Evolutionary conservation across 805 yeast genomes (phyloP), one percentile per base, ranked within the genome.

Genomic region (Kazachstania viticola): DNA sequence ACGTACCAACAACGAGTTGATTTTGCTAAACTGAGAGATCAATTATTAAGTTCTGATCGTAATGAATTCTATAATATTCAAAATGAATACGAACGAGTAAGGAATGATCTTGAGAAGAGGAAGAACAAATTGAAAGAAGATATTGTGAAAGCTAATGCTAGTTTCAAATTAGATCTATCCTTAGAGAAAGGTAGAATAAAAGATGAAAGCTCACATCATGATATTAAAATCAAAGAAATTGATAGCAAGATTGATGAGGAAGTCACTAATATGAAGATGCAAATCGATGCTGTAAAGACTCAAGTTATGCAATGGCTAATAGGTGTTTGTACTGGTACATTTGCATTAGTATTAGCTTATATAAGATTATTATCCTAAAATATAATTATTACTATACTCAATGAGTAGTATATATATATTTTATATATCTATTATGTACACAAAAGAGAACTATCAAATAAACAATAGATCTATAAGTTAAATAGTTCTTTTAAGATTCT

Each of bases 251-350:
- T 91, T 33, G 96, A 91, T 54, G 94, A 91, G 57, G 98, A 91
- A 49, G 79, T 91, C 17, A 79, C 88, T 25, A 88, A 91, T 52
- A 82, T 91, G 73, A 87, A 82, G 57, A 82, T 87, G 67, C 95
- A 88, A 58, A 85, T 91, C 43, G 95, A 91, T 49, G 75, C 83
- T 27, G 95, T 88, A 21, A 91, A 91, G 61, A 83, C 95, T 2
- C 96, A 91, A 55, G 96, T 91, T 30, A 73, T 85, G 77, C 98
- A 91, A 60, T 91, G 98, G 98, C 69, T 91, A 41, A 84, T 91
- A 46, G 97, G 97, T 65, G 96, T 91, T 14, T 82, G 94, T 51
- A 87, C 97, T 1, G 98, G 97, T 79, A 82, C 96, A 1, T 83
- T 88, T 60, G 97, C 97, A 11, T 67, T 91, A 36, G 80, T 91